These are phyloP conservation scores for Didymella keratinophila DNA, from an alignment of 2,329 filamentous ascomycete species.

Conservation along the genomic window DNA sequence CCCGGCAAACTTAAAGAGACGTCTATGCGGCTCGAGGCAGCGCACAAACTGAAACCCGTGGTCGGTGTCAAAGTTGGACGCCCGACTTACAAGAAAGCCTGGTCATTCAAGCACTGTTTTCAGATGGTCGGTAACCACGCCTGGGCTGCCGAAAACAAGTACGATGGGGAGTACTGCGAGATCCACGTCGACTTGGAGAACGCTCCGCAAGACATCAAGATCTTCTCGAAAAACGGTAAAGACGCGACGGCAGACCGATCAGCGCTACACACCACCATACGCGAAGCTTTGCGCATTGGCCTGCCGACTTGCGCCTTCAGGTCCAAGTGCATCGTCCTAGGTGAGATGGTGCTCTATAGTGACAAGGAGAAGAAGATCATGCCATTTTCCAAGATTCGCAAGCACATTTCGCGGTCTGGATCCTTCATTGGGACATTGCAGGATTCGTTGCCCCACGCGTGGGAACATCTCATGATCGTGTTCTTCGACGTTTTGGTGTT, in stretches of 20 bases:
- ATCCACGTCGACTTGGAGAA: constrained; percentile 77
- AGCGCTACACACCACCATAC: constrained; percentile 69
- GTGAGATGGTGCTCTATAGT: constrained; percentile 81
- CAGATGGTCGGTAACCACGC: constrained; percentile 66
- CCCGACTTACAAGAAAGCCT: constrained; percentile 55
- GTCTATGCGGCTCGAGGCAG: constrained; percentile 49
- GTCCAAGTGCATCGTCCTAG: constrained; percentile 78
- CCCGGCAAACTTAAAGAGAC: constrained; percentile 46
- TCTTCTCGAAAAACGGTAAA: constrained; percentile 93
- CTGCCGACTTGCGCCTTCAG: constrained; percentile 65
- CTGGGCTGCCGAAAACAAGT: constrained; percentile 81
- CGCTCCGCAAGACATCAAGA: constrained; percentile 67
- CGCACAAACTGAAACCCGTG: constrained; percentile 48
- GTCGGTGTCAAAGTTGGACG: constrained; percentile 58
- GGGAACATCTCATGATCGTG: constrained; percentile 67
- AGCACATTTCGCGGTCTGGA: constrained; percentile 78
- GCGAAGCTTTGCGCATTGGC: constrained; percentile 70
- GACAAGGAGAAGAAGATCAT: constrained; percentile 70
- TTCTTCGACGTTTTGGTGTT: constrained; percentile 68
- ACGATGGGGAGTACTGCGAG: constrained; percentile 89
- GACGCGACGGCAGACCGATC: constrained; percentile 79
- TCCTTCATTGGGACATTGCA: constrained; percentile 70
- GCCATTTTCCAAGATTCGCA: constrained; percentile 82
- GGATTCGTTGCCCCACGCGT: constrained; percentile 68
- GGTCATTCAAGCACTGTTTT: constrained; percentile 74